Evolutionary conservation across 306 rosid genomes (phyloP), one percentile per base, ranked within the genome.

Genomic region (Macrotyloma uniflorum): DNA sequence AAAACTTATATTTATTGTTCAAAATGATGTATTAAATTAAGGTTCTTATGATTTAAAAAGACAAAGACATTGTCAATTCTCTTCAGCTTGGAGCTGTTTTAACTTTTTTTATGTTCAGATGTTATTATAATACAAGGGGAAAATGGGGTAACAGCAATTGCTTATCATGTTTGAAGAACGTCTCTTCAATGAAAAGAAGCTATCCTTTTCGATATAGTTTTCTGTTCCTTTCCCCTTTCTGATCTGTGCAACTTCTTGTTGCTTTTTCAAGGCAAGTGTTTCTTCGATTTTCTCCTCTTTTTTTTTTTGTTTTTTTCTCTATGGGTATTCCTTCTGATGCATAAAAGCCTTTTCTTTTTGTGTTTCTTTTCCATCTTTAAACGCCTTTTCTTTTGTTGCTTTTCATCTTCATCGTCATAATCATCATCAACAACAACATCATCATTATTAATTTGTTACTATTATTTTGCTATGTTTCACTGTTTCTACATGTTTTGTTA

Each of bases 221-320:
- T 68, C 22, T 32, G 46, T 76, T 67, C 8, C 72, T 79, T 63
- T 64, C 62, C 33, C 72, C 72, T 50, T 77, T 58, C 70, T 69
- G 74, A 84, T 87, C 93, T 35, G 10, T 36, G 59, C 69, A 28
- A 76, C 50, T 55, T 80, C 70, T 59, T 68, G 70, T 55, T 74
- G 78, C 78, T 70, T 71, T 78, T 80, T 65, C 55, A 40, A 82
- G 91, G 91, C 55, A 70, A 84, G 86, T 79, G 0, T 64, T 47
- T 71, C 23, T 57, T 65, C 36, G 1, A 47, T 54, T 55, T 64
- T 79, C 63, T 76, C 64, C 49, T 26, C 28, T 1, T 24, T 68
- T 74, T 47, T 70, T 11, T 75, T 16, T 9, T 40, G 64, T 53
- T 76, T 38, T 33, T 46, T 55, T 55, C n/a, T 20, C 45, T 53